Conservation (phyloP, 805 yeast genomes). For the Lachancea mirantina region DNA sequence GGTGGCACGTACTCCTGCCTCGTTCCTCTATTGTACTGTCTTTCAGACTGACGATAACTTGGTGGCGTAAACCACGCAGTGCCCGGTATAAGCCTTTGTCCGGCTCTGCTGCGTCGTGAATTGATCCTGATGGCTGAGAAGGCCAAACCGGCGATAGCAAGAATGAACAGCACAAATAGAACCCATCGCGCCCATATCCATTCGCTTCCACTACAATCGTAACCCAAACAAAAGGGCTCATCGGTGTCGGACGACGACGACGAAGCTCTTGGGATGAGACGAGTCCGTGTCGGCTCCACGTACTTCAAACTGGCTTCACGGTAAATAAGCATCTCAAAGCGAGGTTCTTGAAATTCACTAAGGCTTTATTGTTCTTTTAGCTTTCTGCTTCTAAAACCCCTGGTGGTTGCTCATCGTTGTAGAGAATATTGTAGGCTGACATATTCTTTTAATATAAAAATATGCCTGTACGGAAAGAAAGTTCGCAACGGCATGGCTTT, state of each 20-base stretch:
- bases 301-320: too few species aligned
- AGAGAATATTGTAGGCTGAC: too few species aligned
- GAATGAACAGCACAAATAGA: constrained; percentile 53
- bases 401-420: too few species aligned
- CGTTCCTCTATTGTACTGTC: constrained; percentile 37
- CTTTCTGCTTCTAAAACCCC: too few species aligned
- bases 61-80: constrained; percentile 89
- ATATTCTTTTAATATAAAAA: too few species aligned
- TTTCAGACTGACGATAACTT: constrained; percentile 58
- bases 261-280: constrained; percentile 2
- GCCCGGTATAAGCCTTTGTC: constrained; percentile 57
- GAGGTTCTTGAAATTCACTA: neutral
- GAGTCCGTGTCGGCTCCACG: neutral
- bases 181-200: constrained; percentile 52
- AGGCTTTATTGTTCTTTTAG: neutral
- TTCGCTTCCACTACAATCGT: constrained; percentile 13
- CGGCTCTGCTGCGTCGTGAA: constrained; percentile 38
- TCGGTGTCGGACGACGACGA: constrained; percentile 1
- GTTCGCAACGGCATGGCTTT: too few species aligned
- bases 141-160: constrained; percentile 40
- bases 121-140: constrained; percentile 49
- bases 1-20: constrained; percentile 48
- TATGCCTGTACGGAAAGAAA: too few species aligned
- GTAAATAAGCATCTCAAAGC: too few species aligned
- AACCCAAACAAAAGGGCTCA: constrained; percentile 18